Base-by-base conservation (phyloP, 2,329 filamentous ascomycete species). In the Aspergillus aculeatus region DNA sequence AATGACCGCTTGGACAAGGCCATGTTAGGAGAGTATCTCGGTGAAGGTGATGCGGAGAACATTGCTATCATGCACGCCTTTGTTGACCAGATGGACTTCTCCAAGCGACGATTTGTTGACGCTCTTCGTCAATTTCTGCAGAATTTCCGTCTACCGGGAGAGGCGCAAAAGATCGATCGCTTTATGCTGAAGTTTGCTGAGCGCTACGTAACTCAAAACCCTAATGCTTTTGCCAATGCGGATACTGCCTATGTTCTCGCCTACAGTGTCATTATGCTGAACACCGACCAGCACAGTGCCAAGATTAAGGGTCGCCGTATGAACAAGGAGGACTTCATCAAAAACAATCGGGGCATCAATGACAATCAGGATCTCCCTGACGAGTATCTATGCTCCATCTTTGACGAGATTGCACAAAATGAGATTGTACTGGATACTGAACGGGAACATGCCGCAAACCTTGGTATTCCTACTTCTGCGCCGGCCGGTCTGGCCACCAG, bases 121-220 rank as follows among this genome's bases (percentile, higher is more conserved):
- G 89, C 95, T 14, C 80, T 99, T 26, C 87, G 95, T 41, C 88
- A 92, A 60, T 99, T 99, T 70, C 80, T 99, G 12, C 95, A 99
- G 74, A 90, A 92, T 29, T 99, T 99, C 81, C 89, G 95, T 63
- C 81, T 99, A 14, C 95, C 95, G 0, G 95, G 95, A 62, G 95
- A 99, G 77, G 93, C 93, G 0, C 95, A 99, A 73, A 99, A 99
- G 80, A 99, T 99, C 66, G 95, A 99, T 86, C 91, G 95, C 51
- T 96, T 98, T 78, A 98, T 99, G 95, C 81, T 99, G 66, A 99
- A 99, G 75, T 99, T 98, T 77, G 95, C 95, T 10, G 94, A 98
- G 75, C 88, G 94, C 61, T 99, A 99, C 74, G 90, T 96, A 54
- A 89, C 89, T 61, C 93, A 93, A 31, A 99, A 99, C 68, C 95